These are phyloP conservation scores for Drechslerella dactyloides DNA, from an alignment of 2,329 filamentous ascomycete genomes.

Conservation along the genomic window DNA sequence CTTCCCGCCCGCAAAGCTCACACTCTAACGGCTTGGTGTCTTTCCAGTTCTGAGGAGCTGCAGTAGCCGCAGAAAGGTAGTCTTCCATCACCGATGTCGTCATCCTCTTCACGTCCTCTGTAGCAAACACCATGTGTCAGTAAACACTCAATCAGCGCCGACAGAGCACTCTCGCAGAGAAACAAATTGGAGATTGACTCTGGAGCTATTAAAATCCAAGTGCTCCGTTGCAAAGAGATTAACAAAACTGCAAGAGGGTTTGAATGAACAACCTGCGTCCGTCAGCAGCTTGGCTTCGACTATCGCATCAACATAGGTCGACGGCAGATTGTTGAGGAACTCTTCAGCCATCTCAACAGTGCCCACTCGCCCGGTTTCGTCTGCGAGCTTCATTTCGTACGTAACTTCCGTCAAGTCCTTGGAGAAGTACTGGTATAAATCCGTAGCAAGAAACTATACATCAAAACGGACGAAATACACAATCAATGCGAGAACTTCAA, in stretches of 20 bases:
- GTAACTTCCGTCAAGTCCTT: constrained; percentile 42
- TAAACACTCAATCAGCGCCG: neutral
- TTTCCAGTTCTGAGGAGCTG: constrained; percentile 69
- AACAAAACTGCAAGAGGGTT: neutral
- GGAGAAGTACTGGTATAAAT: constrained; percentile 46
- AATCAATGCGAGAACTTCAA: constrained; percentile 31
- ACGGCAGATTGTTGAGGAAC: constrained; percentile 44
- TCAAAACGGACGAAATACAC: constrained; percentile 10
- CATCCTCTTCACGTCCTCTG: constrained; percentile 48
- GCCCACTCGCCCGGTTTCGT: constrained; percentile 33
- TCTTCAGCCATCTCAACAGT: constrained; percentile 41
- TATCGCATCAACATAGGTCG: constrained; percentile 44
- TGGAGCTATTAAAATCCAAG: no score
- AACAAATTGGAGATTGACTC: neutral
- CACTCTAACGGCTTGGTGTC: constrained; percentile 68
- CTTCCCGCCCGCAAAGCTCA: constrained; percentile 72
- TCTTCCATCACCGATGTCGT: constrained; percentile 60
- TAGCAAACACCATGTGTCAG: constrained; percentile 12
- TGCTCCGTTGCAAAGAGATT: neutral
- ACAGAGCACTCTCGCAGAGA: neutral
- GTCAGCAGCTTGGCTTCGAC: constrained; percentile 43
- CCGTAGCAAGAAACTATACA: constrained; percentile 44
- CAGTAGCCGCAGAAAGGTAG: constrained; percentile 67
- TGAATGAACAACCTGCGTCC: constrained; percentile 47
- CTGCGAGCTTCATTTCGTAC: constrained; percentile 43